These are phyloP conservation scores for Spergularia bocconei DNA, from an alignment of 148 eudicot genomes.

Conservation along the genomic window DNA sequence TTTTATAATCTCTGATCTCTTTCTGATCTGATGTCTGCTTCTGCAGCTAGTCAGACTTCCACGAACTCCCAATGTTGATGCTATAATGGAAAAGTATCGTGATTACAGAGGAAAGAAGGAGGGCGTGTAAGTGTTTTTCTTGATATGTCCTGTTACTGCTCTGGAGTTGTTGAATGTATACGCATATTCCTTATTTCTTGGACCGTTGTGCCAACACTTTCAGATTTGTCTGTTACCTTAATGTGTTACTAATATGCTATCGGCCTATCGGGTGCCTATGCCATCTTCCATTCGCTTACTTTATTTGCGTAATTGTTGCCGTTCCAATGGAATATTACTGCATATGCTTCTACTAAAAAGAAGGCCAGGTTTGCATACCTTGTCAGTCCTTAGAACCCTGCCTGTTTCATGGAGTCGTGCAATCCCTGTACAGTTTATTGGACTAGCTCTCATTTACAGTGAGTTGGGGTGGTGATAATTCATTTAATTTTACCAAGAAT, in stretches of 20 bases:
- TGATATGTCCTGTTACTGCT: background rate
- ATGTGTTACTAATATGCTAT: background rate
- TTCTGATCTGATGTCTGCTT: background rate
- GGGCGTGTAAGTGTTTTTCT: conserved; percentile 8
- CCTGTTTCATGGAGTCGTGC: background rate
- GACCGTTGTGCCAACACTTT: background rate
- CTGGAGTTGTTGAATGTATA: background rate
- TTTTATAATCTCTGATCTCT: background rate
- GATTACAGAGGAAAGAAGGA: conserved; percentile 16
- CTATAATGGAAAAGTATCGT: conserved; percentile 17
- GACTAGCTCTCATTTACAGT: background rate
- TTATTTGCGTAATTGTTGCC: background rate
- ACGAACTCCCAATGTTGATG: conserved; percentile 22
- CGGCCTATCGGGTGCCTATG: background rate
- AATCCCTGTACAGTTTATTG: background rate
- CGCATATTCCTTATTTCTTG: background rate
- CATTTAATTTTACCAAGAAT: background rate
- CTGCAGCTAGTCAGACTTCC: conserved; percentile 23
- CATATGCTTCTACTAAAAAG: background rate
- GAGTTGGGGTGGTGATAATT: background rate
- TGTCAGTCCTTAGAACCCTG: background rate
- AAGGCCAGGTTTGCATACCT: background rate
- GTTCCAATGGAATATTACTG: background rate
- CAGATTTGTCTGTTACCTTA: conserved; percentile 1
- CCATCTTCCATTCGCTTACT: background rate